Conservation (phyloP, 495 filamentous ascomycete genomes). For the Aspergillus haitiensis region DNA sequence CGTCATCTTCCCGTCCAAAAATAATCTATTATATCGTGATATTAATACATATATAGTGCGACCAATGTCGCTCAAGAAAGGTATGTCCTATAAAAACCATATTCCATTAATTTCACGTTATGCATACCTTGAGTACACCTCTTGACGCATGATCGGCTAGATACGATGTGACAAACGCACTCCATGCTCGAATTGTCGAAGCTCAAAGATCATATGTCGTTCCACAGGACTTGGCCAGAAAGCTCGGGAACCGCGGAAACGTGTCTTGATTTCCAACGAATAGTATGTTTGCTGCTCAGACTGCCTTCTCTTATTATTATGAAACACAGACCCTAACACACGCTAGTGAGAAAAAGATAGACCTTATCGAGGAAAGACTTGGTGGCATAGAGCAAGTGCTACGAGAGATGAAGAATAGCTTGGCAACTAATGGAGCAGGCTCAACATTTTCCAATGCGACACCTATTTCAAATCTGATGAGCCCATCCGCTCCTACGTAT, state of each 20-base stretch:
- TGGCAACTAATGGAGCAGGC: slow-evolving; percentile 12
- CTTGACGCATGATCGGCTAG: slow-evolving; percentile 22
- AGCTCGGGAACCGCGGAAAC: slow-evolving; percentile 57
- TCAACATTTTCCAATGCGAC: slow-evolving; percentile 22
- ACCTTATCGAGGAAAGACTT: slow-evolving; percentile 63
- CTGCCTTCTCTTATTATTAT: no score
- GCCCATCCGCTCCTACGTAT: slow-evolving; percentile 26
- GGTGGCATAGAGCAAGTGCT: slow-evolving; percentile 57
- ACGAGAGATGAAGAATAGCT: slow-evolving; percentile 32
- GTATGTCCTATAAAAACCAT: slow-evolving; percentile 26
- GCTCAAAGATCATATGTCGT: slow-evolving; percentile 47
- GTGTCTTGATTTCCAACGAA: slow-evolving; percentile 67
- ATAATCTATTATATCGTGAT: slow-evolving; percentile 4
- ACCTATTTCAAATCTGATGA: slow-evolving; percentile 24
- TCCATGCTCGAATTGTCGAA: slow-evolving; percentile 51
- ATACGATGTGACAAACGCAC: slow-evolving; percentile 47
- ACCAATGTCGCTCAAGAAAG: slow-evolving; percentile 54
- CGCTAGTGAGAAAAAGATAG: slow-evolving; percentile 65
- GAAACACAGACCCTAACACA: no score
- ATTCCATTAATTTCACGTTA: neutral
- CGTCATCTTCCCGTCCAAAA: neutral
- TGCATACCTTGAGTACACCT: neutral
- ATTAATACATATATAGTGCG: slow-evolving; percentile 35
- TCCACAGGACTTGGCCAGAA: slow-evolving; percentile 62
- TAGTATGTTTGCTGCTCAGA: slow-evolving; percentile 50